A percentile compares a stretch with the other conserved stretches of the same genome.
These are phyloP conservation scores for Dactylellina parvicollis DNA, from an alignment of 2,329 filamentous ascomycete species.

Conservation along the genomic window DNA sequence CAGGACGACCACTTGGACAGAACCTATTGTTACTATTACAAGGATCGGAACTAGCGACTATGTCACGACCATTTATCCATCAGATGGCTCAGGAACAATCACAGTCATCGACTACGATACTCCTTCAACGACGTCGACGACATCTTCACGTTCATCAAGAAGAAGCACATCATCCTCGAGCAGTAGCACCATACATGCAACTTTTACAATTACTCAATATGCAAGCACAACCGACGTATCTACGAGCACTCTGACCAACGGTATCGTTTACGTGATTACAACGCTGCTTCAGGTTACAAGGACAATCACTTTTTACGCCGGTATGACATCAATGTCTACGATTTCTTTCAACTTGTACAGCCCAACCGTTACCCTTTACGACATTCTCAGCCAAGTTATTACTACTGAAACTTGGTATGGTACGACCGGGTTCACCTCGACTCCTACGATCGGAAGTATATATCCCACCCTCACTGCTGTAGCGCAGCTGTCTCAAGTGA, in stretches of 20 bases:
- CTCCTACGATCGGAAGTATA: conserved; percentile 27
- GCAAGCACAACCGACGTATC: conserved; percentile 10
- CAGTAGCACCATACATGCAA: not conserved
- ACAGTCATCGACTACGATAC: conserved; percentile 6
- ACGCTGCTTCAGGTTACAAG: conserved; percentile 1
- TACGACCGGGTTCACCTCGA: conserved; percentile 22
- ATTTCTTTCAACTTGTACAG: conserved; percentile 15
- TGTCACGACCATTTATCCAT: not conserved
- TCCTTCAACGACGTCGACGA: not conserved
- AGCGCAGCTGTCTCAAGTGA: conserved; percentile 27
- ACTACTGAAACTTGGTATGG: conserved; percentile 33
- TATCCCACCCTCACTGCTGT: conserved; percentile 43
- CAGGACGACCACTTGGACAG: not conserved
- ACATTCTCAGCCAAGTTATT: conserved; percentile 22
- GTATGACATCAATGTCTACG: not conserved
- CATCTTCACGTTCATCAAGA: no score
- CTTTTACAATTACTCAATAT: conserved; percentile 25
- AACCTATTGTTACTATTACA: not conserved
- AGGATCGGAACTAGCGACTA: not conserved
- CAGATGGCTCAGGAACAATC: not conserved
- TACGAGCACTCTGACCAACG: conserved; percentile 5
- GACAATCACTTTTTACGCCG: conserved; percentile 19
- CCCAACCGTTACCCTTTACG: conserved; percentile 28
- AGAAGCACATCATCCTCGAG: not conserved
- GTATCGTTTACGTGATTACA: conserved; percentile 23